phyloP scores from a whole-genome alignment of 768 basidiomycete species.

The Phlegmacium glaucopus region DNA sequence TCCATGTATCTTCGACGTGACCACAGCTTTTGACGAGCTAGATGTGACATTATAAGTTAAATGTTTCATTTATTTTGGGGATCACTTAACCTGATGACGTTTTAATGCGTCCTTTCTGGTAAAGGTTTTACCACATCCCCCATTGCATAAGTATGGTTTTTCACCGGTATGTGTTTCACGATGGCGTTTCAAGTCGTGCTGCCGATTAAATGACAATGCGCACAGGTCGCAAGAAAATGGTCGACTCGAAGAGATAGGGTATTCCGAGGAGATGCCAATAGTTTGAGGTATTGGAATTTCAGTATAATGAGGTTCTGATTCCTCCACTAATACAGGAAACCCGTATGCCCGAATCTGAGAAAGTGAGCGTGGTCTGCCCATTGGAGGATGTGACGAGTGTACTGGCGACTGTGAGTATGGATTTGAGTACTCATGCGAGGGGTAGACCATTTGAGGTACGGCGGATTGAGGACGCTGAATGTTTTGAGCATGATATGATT shows the following conservation, averaged over 20 bases:
- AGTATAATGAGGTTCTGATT: constrained; percentile 27
- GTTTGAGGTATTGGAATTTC: constrained; percentile 33
- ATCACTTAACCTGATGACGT: constrained; percentile 66
- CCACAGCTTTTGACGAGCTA: constrained; percentile 81
- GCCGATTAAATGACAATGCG: constrained; percentile 79
- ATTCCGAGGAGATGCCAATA: constrained; percentile 41
- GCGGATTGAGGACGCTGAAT: constrained; percentile 29
- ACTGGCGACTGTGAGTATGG: constrained; percentile 31
- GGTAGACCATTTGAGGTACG: constrained; percentile 30
- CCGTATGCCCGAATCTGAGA: constrained; percentile 29
- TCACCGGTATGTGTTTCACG: constrained; percentile 83
- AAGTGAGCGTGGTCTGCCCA: constrained; percentile 38
- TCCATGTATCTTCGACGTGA: constrained; percentile 50
- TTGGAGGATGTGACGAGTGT: constrained; percentile 27
- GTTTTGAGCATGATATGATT: constrained; percentile 18
- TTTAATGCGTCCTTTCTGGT: constrained; percentile 85
- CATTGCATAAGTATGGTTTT: constrained; percentile 81
- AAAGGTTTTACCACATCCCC: constrained; percentile 83
- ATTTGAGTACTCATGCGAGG: constrained; percentile 32
- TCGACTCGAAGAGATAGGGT: constrained; percentile 55
- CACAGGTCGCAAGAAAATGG: constrained; percentile 73
- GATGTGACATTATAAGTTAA: constrained; percentile 4
- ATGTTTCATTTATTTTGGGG: constrained; percentile 11
- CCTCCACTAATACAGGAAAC: constrained; percentile 15
- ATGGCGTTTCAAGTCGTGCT: constrained; percentile 83